Conservation (phyloP, 305 asterid species). For the Fraxinus sp. region DNA sequence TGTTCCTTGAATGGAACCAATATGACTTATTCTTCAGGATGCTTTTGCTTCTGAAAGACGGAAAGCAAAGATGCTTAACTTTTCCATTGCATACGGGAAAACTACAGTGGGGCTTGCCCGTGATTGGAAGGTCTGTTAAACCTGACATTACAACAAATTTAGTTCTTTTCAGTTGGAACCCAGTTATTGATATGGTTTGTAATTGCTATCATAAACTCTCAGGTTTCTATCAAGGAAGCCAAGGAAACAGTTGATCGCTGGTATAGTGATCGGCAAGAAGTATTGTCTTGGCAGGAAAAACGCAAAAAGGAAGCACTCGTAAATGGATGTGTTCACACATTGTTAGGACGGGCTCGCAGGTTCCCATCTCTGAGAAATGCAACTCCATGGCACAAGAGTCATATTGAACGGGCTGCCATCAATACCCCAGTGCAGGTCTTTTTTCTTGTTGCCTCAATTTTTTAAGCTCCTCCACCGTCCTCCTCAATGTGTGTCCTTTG, state of each 20-base stretch:
- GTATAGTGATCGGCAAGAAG: slow-evolving; percentile 95
- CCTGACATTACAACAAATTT: neutral
- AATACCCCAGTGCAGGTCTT: slow-evolving; percentile 96
- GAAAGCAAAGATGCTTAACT: slow-evolving; percentile 99
- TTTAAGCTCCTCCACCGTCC: neutral
- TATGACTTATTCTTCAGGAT: slow-evolving; percentile 53
- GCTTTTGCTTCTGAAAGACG: slow-evolving; percentile 96
- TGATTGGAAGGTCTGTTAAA: slow-evolving; percentile 80
- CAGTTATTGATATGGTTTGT: neutral
- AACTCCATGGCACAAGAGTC: slow-evolving; percentile 56
- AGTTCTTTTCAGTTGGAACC: slow-evolving; percentile 10
- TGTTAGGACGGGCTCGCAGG: slow-evolving; percentile 87
- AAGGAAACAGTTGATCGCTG: slow-evolving; percentile 85
- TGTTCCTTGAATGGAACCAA: slow-evolving; percentile 9
- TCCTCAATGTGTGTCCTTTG: neutral
- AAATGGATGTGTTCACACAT: slow-evolving; percentile 56
- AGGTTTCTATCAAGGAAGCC: slow-evolving; percentile 97
- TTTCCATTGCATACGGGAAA: slow-evolving; percentile 97
- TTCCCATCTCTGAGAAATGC: slow-evolving; percentile 74
- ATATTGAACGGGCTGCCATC: slow-evolving; percentile 97
- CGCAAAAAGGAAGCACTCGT: slow-evolving; percentile 73
- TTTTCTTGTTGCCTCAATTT: slow-evolving; percentile 14
- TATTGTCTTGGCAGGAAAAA: slow-evolving; percentile 73
- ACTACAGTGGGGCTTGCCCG: slow-evolving; percentile 87
- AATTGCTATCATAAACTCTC: slow-evolving; percentile 26